Evolutionary conservation across 2,329 filamentous ascomycete species (phyloP), one percentile per base, ranked within the genome.

Genomic region (Hymenotorrendiella dingleyae): DNA sequence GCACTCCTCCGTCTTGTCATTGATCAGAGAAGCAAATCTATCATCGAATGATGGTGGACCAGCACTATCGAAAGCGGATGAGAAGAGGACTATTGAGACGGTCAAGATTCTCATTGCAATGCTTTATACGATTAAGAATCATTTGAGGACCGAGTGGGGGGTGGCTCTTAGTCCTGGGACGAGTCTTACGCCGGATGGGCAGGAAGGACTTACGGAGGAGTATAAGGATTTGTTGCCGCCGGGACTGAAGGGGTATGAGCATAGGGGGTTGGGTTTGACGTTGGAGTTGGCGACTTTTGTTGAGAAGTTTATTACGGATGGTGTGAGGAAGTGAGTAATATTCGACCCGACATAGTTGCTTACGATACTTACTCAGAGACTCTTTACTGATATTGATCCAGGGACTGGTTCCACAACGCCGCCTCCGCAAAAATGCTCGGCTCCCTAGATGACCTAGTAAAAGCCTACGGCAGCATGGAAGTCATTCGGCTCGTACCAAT

Each of bases 401-500:
- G 74, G 21, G 71, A 69, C 8, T 80, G 76, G 76, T 78, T 79
- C 55, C 69, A 77, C 53, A 73, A 73, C 0, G 78, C 78, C 1
- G 71, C 76, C 17, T 74, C 76, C 0, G 70, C 68, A 33, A 70
- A 77, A 45, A 69, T 83, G 66, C 73, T 73, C 10, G 69, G 69
- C 1, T 74, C 81, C 50, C 56, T 82, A 19, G 79, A 79, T 54
- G 60, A 62, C 0, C 59, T 82, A 14, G 69, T 73, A 12, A 70
- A 76, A 46, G 74, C 76, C 0, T 82, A 79, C 57, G 77, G 77
- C 2, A 69, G 63, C 41, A 80, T 82, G 76, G 79, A 83, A 61
- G 81, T 78, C 0, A 82, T 83, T 30, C 70, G 76, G 45, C 61
- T 76, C n/a, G 82, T 79, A 0, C 77, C 78, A 0, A 72, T 82